phyloP scores from a whole-genome alignment of 257 asterid genomes.

The Cinchona pubescens region DNA sequence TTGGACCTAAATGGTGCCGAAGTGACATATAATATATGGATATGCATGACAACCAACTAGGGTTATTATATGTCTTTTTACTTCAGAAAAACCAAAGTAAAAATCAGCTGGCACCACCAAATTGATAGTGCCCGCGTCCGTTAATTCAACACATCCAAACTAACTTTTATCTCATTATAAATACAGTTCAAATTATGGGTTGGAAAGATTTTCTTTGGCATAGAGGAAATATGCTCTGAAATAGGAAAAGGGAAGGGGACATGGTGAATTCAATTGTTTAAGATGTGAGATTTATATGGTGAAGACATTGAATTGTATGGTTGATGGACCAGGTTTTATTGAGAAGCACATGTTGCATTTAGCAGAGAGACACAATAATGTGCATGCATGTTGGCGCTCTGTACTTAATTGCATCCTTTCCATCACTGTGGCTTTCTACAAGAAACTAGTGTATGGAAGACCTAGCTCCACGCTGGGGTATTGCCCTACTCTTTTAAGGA shows the following conservation, averaged over 20 bases:
- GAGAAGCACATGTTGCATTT: conserved; percentile 17
- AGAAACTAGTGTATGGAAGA: conserved; percentile 35
- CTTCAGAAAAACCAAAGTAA: too few relatives aligned
- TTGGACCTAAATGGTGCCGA: too few relatives aligned
- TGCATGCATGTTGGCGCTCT: conserved; percentile 12
- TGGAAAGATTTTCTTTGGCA: background rate
- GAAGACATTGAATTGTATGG: background rate
- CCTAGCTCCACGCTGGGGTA: conserved; percentile 37
- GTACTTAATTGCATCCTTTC: conserved; percentile 1
- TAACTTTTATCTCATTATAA: too few relatives aligned
- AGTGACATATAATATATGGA: too few relatives aligned
- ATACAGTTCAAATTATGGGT: background rate
- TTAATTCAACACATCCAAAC: too few relatives aligned
- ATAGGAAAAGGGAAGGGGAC: background rate
- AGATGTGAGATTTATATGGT: background rate
- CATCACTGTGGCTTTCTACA: background rate
- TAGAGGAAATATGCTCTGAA: background rate
- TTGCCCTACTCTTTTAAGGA: conserved; percentile 31
- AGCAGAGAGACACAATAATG: conserved; percentile 20
- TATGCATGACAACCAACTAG: too few relatives aligned
- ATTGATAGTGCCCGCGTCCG: too few relatives aligned
- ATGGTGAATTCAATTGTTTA: background rate
- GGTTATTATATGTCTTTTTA: too few relatives aligned
- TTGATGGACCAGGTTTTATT: conserved; percentile 8
- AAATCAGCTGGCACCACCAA: too few relatives aligned